A percentile compares a stretch with the other conserved stretches of the same genome.
Conservation (phyloP, 2,329 filamentous ascomycete genomes). For the Arthrobotrys pseudoclavata region DNA sequence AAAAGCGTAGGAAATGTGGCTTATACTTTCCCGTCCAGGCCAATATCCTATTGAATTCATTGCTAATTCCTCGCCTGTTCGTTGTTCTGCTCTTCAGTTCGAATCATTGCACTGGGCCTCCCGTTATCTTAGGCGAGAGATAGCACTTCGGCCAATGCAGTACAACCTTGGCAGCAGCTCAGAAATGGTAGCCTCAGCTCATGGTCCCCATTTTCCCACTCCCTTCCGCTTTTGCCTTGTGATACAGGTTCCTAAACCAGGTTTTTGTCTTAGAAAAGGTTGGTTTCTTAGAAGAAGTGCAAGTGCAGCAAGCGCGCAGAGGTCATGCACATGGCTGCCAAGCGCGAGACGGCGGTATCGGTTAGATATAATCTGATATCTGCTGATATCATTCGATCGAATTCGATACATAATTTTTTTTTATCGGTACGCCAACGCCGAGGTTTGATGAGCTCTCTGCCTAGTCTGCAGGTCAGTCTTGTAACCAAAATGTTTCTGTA, state of each 20-base stretch:
- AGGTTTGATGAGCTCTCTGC: neutral
- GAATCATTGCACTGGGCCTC: neutral
- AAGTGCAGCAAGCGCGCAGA: neutral
- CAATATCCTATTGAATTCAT: too few relatives aligned
- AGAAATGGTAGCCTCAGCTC: neutral
- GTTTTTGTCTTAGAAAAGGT: neutral
- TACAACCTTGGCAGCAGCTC: neutral
- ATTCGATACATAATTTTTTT: too few relatives aligned
- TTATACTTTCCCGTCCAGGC: neutral
- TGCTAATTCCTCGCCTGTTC: too few relatives aligned
- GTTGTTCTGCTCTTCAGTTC: too few relatives aligned
- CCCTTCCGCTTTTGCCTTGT: neutral
- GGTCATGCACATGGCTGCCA: neutral
- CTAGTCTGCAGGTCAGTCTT: neutral
- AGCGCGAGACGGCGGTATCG: neutral
- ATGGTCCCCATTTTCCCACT: neutral
- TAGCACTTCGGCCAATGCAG: slow-evolving; percentile 1
- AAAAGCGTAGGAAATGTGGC: neutral
- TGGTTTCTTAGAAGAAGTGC: neutral
- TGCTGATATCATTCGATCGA: too few relatives aligned
- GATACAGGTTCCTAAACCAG: neutral
- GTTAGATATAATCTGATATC: neutral
- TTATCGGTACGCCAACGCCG: neutral
- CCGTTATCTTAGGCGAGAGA: slow-evolving; percentile 3
- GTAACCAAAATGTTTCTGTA: too few relatives aligned